Conservation (phyloP, 805 yeast species). For the Cyberlindnera euphorbiae region DNA sequence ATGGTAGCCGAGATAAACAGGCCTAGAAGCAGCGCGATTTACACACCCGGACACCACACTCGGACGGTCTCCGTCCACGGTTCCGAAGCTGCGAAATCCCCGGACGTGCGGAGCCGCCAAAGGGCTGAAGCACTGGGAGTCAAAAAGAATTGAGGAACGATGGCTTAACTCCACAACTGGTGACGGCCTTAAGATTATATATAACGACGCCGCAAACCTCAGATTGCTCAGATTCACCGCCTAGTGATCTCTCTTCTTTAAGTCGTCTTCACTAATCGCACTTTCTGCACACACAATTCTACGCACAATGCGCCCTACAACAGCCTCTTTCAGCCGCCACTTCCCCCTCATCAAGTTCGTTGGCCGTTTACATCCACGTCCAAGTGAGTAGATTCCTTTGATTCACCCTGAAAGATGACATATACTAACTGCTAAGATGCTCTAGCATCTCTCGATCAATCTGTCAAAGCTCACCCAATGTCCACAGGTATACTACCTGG, state of each 20-base stretch:
- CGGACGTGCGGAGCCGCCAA: too few relatives aligned
- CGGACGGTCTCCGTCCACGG: conserved; percentile 1
- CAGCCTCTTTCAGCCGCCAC: conserved; percentile 13
- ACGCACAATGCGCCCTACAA: conserved; percentile 30
- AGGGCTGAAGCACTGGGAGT: too few relatives aligned
- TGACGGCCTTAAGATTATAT: too few relatives aligned
- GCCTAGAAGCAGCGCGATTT: too few relatives aligned
- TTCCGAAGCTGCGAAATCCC: background rate
- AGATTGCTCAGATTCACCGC: too few relatives aligned
- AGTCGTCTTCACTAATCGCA: too few relatives aligned
- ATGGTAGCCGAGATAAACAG: too few relatives aligned
- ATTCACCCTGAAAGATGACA: background rate
- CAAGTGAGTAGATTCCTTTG: conserved; percentile 34
- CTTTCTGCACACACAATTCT: conserved; percentile 1
- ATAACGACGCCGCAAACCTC: too few relatives aligned
- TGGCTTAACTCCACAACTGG: too few relatives aligned
- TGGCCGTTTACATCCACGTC: conserved; percentile 67
- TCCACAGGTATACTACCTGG: conserved; percentile 41
- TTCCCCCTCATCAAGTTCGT: conserved; percentile 79
- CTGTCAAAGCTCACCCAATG: conserved; percentile 35
- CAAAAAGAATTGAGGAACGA: too few relatives aligned
- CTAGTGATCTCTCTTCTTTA: too few relatives aligned
- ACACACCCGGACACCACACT: background rate
- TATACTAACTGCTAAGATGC: conserved; percentile 30
- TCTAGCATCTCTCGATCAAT: conserved; percentile 35